Percentiles rank a stretch among this genome's conserved stretches.
Conservation (phyloP, 306 rosid genomes). For the Lagenaria siceraria region DNA sequence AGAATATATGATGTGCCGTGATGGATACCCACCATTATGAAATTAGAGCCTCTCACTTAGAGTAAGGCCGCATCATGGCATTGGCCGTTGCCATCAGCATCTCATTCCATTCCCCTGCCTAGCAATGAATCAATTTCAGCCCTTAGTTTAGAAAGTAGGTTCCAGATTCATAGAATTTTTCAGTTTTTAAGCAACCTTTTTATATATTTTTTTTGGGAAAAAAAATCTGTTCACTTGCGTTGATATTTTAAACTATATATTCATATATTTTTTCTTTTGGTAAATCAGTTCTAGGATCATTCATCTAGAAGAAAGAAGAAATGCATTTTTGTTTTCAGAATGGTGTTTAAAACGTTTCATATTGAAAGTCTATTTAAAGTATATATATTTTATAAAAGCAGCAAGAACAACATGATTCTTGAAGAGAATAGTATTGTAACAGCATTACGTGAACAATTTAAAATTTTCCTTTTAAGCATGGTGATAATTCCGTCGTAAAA, state of each 20-base stretch:
- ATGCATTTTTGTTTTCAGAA: neutral
- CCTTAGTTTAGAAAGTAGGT: neutral
- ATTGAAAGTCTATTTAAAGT: neutral
- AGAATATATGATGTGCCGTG: neutral
- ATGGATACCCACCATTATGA: neutral
- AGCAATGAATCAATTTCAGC: neutral
- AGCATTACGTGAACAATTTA: neutral
- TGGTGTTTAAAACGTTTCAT: neutral
- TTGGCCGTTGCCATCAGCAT: neutral
- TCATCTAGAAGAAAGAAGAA: neutral
- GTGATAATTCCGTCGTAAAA: neutral
- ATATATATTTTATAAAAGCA: neutral
- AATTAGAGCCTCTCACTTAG: neutral
- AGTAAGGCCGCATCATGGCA: neutral
- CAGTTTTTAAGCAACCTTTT: neutral
- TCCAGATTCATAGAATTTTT: neutral
- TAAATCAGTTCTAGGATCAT: neutral
- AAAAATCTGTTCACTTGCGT: neutral
- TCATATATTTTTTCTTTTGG: neutral
- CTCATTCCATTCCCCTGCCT: neutral
- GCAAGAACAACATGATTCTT: neutral
- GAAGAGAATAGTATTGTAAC: neutral
- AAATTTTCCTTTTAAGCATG: neutral
- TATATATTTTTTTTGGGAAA: no score
- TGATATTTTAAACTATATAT: neutral